Evolutionary conservation across 441 rosid species (phyloP).

Genomic region (Oxalis stricta): DNA sequence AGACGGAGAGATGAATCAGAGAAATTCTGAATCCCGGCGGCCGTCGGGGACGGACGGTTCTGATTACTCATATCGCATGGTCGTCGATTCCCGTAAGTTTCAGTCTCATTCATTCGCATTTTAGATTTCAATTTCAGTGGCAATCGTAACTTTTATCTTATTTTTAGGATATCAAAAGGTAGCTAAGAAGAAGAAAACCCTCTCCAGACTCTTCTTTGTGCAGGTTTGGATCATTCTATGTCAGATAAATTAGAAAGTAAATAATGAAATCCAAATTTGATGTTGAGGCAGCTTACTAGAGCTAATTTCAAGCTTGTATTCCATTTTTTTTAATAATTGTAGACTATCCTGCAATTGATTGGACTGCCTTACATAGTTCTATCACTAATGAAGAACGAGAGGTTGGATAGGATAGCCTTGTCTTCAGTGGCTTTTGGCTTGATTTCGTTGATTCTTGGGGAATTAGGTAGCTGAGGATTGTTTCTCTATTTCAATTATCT

Average conservation of each 20-base stretch:
- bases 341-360: constrained; percentile 35
- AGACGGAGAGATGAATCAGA: constrained; percentile 43
- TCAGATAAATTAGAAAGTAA: too few species aligned
- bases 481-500: not conserved
- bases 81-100: constrained; percentile 70
- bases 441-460: constrained; percentile 42
- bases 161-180: constrained; percentile 62
- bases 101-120: not conserved
- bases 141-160: not conserved
- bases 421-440: constrained; percentile 30
- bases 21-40: constrained; percentile 28
- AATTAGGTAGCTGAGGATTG: constrained; percentile 36
- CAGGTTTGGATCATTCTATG: constrained; percentile 36
- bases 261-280: not conserved
- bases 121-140: not conserved
- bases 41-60: constrained; percentile 78
- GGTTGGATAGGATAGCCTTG: constrained; percentile 20
- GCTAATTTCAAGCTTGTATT: not conserved
- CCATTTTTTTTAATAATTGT: constrained; percentile 10
- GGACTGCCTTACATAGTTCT: constrained; percentile 23
- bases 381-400: constrained; percentile 21
- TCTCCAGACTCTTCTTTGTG: constrained; percentile 29
- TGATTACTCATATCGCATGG: constrained; percentile 81
- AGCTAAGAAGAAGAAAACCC: constrained; percentile 46
- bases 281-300: too few species aligned